Conservation (phyloP, 139 green algal species). For the Marvania coccoides region DNA sequence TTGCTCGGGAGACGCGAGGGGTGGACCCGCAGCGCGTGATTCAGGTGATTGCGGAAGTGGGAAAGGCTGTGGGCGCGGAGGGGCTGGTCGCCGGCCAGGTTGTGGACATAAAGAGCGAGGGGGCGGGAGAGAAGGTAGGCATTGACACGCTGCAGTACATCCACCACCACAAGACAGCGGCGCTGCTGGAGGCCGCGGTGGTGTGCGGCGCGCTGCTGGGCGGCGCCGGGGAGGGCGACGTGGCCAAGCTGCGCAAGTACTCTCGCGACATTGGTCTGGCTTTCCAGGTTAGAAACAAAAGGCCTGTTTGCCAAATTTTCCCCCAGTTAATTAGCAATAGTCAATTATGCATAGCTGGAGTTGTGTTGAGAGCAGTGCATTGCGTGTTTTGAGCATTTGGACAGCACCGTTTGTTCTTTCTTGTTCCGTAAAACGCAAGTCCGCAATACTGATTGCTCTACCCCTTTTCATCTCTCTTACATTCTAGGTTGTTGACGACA, state of each 20-base stretch:
- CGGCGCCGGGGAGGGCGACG: conserved; percentile 73
- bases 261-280: conserved; percentile 89
- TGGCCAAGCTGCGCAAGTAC: conserved; percentile 90
- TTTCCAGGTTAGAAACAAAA: too few relatives aligned
- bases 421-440: too few relatives aligned
- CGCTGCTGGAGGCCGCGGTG: conserved; percentile 91
- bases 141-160: conserved; percentile 96
- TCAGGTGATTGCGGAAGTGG: conserved; percentile 79
- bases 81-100: conserved; percentile 95
- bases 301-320: too few relatives aligned
- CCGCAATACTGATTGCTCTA: neutral
- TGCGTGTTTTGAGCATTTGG: too few relatives aligned
- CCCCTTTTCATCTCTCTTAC: conserved; percentile 28
- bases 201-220: conserved; percentile 85
- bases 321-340: too few relatives aligned
- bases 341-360: too few relatives aligned
- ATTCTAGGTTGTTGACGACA: conserved; percentile 99
- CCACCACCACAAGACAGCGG: conserved; percentile 98
- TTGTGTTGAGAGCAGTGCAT: too few relatives aligned
- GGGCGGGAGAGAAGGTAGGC: conserved; percentile 66
- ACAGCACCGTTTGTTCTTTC: too few relatives aligned
- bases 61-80: conserved; percentile 74
- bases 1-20: conserved; percentile 76
- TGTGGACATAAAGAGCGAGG: conserved; percentile 92
- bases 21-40: conserved; percentile 80